Evolutionary conservation across 805 yeast species (phyloP), one percentile per base, ranked within the genome.

Genomic region (Saccharomycopsis schoenii): DNA sequence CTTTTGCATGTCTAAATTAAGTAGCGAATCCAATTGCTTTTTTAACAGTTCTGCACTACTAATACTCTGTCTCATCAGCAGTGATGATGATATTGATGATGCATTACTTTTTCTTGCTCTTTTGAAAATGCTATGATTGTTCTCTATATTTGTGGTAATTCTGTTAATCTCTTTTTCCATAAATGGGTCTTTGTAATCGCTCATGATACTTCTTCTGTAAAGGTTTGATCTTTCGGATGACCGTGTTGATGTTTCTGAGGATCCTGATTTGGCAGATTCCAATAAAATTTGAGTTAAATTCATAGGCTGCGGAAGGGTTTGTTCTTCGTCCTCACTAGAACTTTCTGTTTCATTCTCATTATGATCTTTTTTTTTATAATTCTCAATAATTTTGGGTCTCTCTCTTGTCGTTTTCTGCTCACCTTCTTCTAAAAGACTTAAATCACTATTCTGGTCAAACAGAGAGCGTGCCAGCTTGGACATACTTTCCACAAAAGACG

Each of bases 161-260:
- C 63, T 42, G 12, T 61, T 56, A 43, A 61, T 37, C 37, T 61
- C 64, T 10, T 52, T 21, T 56, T 61, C 64, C 14, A 61, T 59
- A 36, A 61, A 59, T 9, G 64, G 64, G 36, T 61, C 60, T 52
- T 36, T 59, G 56, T 55, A 59, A 55, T 17, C 41, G 6, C 11
- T 55, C 21, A 25, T 41, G 40, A 47, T 40, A 39, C 50, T 56
- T 21, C 21, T 43, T 43, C 40, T 52, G 24, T 42, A 40, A 40
- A 29, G 55, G 36, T 41, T n/a, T 36, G 39, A 50, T 17, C 36
- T 55, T 39, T 55, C 56, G 17, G 34, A 42, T 24, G 59, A 55
- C 10, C 40, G 39, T 52, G 15, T 37, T n/a, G 24, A 59, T 25
- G 42, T 36, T 19, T 29, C 60, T 21, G 12, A 52, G 19, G 36